Evolutionary conservation across 75 land plant genomes (phyloP).

Genomic region (Cupressus sempervirens): DNA sequence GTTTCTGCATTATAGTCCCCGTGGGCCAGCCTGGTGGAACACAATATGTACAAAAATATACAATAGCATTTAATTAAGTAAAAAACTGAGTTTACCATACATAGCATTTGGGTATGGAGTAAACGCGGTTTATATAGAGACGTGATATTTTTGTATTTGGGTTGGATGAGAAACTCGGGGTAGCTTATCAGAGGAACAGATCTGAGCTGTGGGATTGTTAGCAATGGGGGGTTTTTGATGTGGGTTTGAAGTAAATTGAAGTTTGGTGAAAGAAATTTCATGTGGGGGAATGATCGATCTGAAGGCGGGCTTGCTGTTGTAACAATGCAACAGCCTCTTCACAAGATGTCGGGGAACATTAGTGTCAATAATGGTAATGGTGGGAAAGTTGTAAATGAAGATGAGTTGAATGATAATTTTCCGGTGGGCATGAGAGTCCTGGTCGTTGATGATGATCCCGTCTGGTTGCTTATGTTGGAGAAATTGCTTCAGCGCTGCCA

Average conservation of each 20-base stretch:
- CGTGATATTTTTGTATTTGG: not conserved
- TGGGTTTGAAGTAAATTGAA: not conserved
- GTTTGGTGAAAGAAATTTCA: not conserved
- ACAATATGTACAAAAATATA: not conserved
- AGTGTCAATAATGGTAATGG: not conserved
- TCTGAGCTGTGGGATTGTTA: not conserved
- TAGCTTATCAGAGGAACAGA: not conserved
- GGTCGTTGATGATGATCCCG: slow-evolving; percentile 78
- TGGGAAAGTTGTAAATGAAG: slow-evolving; percentile 12
- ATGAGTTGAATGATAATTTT: slow-evolving; percentile 36
- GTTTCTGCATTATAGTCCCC: not conserved
- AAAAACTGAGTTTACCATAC: not conserved
- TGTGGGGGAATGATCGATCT: not conserved
- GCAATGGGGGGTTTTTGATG: not conserved
- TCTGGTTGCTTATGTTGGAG: slow-evolving; percentile 51
- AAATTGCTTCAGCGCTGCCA: slow-evolving; percentile 46
- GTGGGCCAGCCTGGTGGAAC: not conserved
- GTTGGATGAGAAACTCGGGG: not conserved
- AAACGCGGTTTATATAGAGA: not conserved
- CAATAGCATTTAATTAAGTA: not conserved
- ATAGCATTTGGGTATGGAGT: not conserved
- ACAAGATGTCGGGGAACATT: not conserved
- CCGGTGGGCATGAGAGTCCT: slow-evolving; percentile 79
- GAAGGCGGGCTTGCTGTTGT: slow-evolving; percentile 3
- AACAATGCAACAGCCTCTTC: slow-evolving; percentile 6